Conservation (phyloP, 371 early-diverging fungal species). For the Mucor irregularis region DNA sequence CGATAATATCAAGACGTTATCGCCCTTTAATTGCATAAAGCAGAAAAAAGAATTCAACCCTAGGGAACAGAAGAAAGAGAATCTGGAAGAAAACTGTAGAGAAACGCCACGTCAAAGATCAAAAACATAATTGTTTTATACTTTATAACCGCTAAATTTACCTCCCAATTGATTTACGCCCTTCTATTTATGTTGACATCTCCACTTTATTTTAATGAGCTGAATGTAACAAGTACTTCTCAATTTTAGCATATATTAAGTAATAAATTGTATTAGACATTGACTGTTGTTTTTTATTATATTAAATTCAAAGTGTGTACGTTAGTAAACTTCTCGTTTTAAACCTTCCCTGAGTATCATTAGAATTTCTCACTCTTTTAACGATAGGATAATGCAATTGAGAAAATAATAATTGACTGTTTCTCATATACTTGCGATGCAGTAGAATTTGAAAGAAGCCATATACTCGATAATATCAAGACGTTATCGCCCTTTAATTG, state of each 20-base stretch:
- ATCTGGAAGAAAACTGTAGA: no score
- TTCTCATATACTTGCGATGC: conserved; percentile 8
- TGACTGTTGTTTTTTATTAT: background rate
- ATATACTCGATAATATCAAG: conserved; percentile 9
- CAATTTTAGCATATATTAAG: background rate
- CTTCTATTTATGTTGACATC: conserved; percentile 1
- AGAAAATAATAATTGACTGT: conserved; percentile 11
- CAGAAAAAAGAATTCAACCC: no score
- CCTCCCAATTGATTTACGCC: background rate
- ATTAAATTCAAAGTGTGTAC: no score
- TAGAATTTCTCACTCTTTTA: no score
- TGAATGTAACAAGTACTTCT: background rate
- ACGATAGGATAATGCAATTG: no score
- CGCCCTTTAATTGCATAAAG: conserved; percentile 7
- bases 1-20: conserved; percentile 9
- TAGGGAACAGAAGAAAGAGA: no score
- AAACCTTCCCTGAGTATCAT: no score
- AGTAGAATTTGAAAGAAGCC: conserved; percentile 11
- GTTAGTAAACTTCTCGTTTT: no score
- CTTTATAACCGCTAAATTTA: background rate
- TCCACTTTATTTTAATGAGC: conserved; percentile 1
- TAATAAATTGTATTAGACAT: background rate
- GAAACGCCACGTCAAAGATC: conserved; percentile 8
- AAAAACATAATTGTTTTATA: conserved; percentile 1
- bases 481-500: conserved; percentile 8